These are phyloP conservation scores for Cercis canadensis DNA, from an alignment of 306 rosid genomes.

Conservation along the genomic window DNA sequence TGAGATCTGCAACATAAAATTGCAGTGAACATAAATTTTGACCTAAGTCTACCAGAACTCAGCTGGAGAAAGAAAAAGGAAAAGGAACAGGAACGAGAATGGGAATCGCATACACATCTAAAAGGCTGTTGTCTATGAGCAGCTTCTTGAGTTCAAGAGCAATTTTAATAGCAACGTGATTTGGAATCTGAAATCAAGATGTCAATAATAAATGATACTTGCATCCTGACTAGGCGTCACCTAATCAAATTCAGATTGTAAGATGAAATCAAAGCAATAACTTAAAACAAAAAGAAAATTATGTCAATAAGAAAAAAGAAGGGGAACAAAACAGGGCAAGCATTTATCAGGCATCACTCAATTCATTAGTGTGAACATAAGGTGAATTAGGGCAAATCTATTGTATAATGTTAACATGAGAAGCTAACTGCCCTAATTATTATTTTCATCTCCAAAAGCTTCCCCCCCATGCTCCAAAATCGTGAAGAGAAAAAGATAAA, in stretches of 20 bases:
- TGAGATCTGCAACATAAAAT: slow-evolving; percentile 70
- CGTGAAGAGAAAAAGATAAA: no score
- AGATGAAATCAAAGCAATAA: no score
- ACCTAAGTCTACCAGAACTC: slow-evolving; percentile 14
- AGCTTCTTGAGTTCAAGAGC: slow-evolving; percentile 96
- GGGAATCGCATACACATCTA: slow-evolving; percentile 75
- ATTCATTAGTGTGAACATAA: no score
- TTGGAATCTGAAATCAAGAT: slow-evolving; percentile 82
- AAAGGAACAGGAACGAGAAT: not conserved
- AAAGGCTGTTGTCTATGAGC: slow-evolving; percentile 92
- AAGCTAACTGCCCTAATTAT: no score
- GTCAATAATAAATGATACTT: slow-evolving; percentile 29
- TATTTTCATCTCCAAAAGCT: no score
- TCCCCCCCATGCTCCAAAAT: no score
- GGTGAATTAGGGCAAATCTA: no score
- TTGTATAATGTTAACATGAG: no score
- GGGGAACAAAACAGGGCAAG: not conserved
- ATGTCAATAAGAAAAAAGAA: not conserved
- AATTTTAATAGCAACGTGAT: slow-evolving; percentile 88
- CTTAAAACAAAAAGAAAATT: not conserved
- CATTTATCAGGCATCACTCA: not conserved
- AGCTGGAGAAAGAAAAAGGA: slow-evolving; percentile 7
- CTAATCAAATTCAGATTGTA: no score
- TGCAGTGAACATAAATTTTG: slow-evolving; percentile 14
- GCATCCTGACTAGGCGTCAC: not conserved